Evolutionary conservation across 2,329 filamentous ascomycete genomes (phyloP).

Genomic region (Aspergillus pseudotamarii): DNA sequence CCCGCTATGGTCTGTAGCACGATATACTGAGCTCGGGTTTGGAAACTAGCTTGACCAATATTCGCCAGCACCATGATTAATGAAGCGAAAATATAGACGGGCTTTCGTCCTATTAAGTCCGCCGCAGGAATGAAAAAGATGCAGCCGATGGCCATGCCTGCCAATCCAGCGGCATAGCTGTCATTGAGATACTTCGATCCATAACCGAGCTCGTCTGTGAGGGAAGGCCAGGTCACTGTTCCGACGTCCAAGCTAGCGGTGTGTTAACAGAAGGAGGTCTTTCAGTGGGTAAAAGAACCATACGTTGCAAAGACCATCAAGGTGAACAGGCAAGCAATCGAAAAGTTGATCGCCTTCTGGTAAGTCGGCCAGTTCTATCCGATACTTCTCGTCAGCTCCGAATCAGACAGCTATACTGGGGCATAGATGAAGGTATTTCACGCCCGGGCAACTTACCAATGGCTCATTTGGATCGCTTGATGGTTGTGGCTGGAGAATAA

Average conservation of each 20-base stretch:
- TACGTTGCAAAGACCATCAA: slow-evolving; percentile 16
- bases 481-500: slow-evolving; percentile 17
- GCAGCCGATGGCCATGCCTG: slow-evolving; percentile 13
- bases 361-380: slow-evolving; percentile 15
- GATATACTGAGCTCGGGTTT: slow-evolving; percentile 10
- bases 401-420: no score
- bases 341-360: slow-evolving; percentile 13
- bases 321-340: slow-evolving; percentile 16
- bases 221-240: slow-evolving; percentile 11
- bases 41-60: slow-evolving; percentile 4
- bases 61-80: slow-evolving; percentile 8
- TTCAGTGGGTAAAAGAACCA: background rate
- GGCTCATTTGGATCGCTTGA: slow-evolving; percentile 28
- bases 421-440: no score
- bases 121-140: slow-evolving; percentile 19
- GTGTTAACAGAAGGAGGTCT: no score
- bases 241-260: slow-evolving; percentile 13
- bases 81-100: slow-evolving; percentile 11
- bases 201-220: slow-evolving; percentile 15
- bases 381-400: background rate
- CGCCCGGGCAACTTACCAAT: slow-evolving; percentile 5
- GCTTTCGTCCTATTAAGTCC: slow-evolving; percentile 14
- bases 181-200: slow-evolving; percentile 11
- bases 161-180: slow-evolving; percentile 12
- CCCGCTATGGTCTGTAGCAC: slow-evolving; percentile 10